A percentile compares a stretch with the other conserved stretches of the same genome.
phyloP scores from a whole-genome alignment of 495 filamentous ascomycete genomes.

The Geoglossum glabrum region DNA sequence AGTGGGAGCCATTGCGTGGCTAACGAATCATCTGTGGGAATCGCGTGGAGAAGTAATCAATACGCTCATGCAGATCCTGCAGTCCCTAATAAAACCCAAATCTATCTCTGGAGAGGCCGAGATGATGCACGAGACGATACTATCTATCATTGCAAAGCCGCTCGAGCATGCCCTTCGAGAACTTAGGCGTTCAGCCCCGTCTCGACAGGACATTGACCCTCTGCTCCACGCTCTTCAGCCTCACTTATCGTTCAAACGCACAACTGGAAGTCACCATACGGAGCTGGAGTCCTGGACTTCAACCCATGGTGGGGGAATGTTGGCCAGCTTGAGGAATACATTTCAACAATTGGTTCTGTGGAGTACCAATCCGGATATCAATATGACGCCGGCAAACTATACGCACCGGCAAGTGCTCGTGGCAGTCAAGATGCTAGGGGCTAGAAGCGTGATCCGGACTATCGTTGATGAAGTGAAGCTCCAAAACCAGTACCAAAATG shows the following conservation, averaged over 20 bases:
- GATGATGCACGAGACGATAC: conserved; percentile 60
- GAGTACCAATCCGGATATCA: conserved; percentile 43
- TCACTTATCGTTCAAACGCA: conserved; percentile 45
- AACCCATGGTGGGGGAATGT: conserved; percentile 36
- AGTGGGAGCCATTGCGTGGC: conserved; percentile 59
- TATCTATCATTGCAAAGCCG: conserved; percentile 61
- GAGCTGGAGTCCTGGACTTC: conserved; percentile 67
- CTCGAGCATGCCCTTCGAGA: conserved; percentile 57
- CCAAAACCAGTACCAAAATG: conserved; percentile 22
- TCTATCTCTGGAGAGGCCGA: conserved; percentile 64
- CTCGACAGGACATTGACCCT: conserved; percentile 37
- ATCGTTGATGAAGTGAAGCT: conserved; percentile 53
- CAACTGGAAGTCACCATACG: conserved; percentile 39
- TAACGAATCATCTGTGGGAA: conserved; percentile 68
- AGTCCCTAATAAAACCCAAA: conserved; percentile 52
- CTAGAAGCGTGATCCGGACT: conserved; percentile 34
- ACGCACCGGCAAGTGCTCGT: conserved; percentile 56
- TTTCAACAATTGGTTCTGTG: conserved; percentile 53
- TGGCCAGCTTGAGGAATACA: conserved; percentile 38
- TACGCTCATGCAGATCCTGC: conserved; percentile 53
- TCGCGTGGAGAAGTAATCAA: conserved; percentile 26
- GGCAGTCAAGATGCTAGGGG: conserved; percentile 48
- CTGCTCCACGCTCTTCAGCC: conserved; percentile 49
- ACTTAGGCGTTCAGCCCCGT: conserved; percentile 34
- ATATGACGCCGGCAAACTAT: conserved; percentile 50